These are phyloP conservation scores for Penicillium italicum DNA, from an alignment of 2,329 filamentous ascomycete genomes.

Conservation along the genomic window DNA sequence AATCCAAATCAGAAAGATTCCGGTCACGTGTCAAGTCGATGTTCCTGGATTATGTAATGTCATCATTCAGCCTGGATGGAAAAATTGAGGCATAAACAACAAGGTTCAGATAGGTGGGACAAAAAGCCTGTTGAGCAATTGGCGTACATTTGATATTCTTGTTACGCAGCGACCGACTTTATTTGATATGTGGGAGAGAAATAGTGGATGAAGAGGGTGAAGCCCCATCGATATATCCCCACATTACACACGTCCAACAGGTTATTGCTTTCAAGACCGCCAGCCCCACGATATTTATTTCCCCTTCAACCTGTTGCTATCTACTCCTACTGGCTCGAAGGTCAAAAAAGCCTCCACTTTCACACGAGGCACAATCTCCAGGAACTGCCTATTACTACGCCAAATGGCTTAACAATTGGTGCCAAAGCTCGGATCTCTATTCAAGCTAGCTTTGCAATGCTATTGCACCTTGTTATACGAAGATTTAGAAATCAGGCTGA, in stretches of 20 bases:
- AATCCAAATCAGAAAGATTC: not conserved
- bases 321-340: not conserved
- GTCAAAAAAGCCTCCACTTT: not conserved
- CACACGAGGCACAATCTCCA: not conserved
- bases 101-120: not conserved
- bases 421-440: not conserved
- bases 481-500: not conserved
- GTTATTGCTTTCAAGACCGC: not conserved
- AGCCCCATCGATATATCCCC: constrained; percentile 1
- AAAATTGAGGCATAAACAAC: not conserved
- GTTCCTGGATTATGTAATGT: constrained; percentile 14
- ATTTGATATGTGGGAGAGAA: not conserved
- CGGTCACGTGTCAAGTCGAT: constrained; percentile 5
- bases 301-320: not conserved
- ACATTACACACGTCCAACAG: not conserved
- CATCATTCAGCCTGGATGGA: not conserved
- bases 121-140: not conserved
- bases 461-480: not conserved
- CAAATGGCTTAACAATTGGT: not conserved
- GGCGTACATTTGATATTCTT: not conserved
- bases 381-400: not conserved
- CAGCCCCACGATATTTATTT: not conserved
- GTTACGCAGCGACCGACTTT: too few species aligned
- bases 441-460: not conserved
- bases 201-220: not conserved